Evolutionary conservation across 2,329 filamentous ascomycete species (phyloP), one percentile per base, ranked within the genome.

Genomic region (Scedosporium apiospermum): DNA sequence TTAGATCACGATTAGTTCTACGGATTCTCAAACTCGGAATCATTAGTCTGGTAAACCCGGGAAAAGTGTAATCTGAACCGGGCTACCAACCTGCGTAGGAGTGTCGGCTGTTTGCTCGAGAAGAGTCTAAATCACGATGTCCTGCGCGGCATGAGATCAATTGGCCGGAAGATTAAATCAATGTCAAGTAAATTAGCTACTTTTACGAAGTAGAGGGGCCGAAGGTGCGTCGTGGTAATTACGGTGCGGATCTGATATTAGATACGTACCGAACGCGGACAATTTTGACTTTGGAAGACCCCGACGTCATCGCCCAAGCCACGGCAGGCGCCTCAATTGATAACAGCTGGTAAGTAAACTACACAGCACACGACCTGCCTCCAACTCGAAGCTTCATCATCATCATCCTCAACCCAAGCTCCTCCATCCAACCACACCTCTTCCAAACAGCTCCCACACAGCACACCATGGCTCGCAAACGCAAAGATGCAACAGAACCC

Each of bases 401-500:
- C 59, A 42, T 21, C n/a, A 10, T 55, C 59, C 59, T 44, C 44
- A 12, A 61, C 14, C 16, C 57, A 18, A 59, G 34, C 26, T 44
- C 18, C 21, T 21, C n/a, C 16, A 14, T 2, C 21, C 26, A 27
- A 42, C 49, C 9, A 53, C 53, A 6, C 27, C 18, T 12, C 49
- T 21, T 6, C 3, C 44, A 62, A 62, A 62, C 34, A 18, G 44
- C 55, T 38, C 60, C 30, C 18, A 34, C 42, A 9, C 10, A 42
- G 26, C 23, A 4, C 27, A 26, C 42, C 63, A 82, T 83, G 81
- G 80, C 77, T 62, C 77, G 75, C 66, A 78, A 80, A 67, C 79
- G 80, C 58, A 81, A 78, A 66, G 75, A 81, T 63, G 62, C 49
- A 65, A 75, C 78, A 26, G 67, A 74, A 75, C 57, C 80, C 53